Evolutionary conservation across 352 stramenopile species (phyloP).

Genomic region (Phytopythium oedochilum): DNA sequence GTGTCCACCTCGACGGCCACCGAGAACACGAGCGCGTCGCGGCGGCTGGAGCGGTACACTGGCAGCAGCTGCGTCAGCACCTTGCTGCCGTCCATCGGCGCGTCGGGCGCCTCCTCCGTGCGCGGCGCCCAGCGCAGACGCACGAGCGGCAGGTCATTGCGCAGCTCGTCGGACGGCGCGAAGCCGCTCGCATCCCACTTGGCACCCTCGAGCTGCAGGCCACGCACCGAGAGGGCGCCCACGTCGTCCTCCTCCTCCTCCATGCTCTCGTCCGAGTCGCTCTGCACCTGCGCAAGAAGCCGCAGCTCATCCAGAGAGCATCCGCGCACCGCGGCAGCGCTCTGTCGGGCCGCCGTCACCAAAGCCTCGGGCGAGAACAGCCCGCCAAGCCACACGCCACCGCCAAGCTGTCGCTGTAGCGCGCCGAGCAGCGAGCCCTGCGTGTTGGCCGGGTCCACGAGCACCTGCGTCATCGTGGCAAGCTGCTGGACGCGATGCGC

Average conservation of each 20-base stretch:
- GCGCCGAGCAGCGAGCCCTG: neutral
- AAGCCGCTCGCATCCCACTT: conserved; percentile 67
- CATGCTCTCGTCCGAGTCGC: conserved; percentile 14
- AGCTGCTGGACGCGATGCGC: conserved; percentile 68
- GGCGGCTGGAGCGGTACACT: conserved; percentile 80
- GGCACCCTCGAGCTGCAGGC: conserved; percentile 83
- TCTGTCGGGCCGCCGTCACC: conserved; percentile 89
- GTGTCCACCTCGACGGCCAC: conserved; percentile 62
- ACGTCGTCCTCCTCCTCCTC: conserved; percentile 12
- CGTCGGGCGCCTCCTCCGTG: conserved; percentile 11
- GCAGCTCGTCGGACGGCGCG: conserved; percentile 68
- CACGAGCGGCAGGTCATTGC: conserved; percentile 56
- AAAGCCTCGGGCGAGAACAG: conserved; percentile 93
- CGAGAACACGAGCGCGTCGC: conserved; percentile 78
- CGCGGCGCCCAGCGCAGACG: conserved; percentile 68
- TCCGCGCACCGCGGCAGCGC: conserved; percentile 63
- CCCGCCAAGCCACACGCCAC: conserved; percentile 87
- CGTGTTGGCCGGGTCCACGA: conserved; percentile 10
- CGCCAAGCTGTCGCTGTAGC: conserved; percentile 17
- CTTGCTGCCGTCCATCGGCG: conserved; percentile 4
- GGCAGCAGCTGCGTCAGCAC: conserved; percentile 45
- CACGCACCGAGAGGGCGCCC: conserved; percentile 56
- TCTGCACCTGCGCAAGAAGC: conserved; percentile 66
- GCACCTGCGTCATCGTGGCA: conserved; percentile 33
- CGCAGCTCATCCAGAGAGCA: conserved; percentile 89